Evolutionary conservation across 2,329 filamentous ascomycete genomes (phyloP).

Genomic region (Penicillium thymicola): DNA sequence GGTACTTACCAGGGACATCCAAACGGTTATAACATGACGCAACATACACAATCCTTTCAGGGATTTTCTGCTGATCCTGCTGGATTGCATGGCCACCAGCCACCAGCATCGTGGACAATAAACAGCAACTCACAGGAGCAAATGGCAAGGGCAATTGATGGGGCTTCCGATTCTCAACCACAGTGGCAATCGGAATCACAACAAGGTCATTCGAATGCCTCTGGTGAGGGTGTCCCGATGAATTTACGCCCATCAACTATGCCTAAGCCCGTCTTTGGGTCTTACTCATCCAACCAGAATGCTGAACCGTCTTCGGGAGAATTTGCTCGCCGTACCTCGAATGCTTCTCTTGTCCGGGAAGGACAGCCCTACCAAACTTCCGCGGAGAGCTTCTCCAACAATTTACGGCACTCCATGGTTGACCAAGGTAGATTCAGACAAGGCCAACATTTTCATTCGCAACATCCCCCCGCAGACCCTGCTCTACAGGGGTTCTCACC

Average conservation of each 20-base stretch:
- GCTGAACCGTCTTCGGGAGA: constrained; percentile 1
- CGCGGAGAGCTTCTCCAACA: background rate
- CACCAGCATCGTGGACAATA: background rate
- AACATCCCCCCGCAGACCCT: constrained; percentile 7
- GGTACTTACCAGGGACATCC: background rate
- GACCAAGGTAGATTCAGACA: background rate
- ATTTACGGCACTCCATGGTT: background rate
- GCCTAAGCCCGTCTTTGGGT: constrained; percentile 6
- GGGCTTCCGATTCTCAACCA: constrained; percentile 2
- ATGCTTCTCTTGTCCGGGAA: background rate
- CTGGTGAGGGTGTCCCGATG: background rate
- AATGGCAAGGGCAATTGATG: background rate
- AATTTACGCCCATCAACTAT: background rate
- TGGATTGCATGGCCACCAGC: background rate
- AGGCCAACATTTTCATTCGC: constrained; percentile 8
- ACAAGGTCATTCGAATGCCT: background rate
- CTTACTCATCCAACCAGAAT: constrained; percentile 5
- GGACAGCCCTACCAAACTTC: background rate
- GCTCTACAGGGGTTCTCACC: constrained; percentile 11
- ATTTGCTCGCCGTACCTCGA: background rate
- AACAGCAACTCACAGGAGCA: background rate
- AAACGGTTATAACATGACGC: constrained; percentile 1
- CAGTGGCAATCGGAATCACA: constrained; percentile 16
- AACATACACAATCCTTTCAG: constrained; percentile 2
- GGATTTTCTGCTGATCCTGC: background rate